Evolutionary conservation across 1,139 yeast genomes (phyloP).

Genomic region (Candida frijolesensis): DNA sequence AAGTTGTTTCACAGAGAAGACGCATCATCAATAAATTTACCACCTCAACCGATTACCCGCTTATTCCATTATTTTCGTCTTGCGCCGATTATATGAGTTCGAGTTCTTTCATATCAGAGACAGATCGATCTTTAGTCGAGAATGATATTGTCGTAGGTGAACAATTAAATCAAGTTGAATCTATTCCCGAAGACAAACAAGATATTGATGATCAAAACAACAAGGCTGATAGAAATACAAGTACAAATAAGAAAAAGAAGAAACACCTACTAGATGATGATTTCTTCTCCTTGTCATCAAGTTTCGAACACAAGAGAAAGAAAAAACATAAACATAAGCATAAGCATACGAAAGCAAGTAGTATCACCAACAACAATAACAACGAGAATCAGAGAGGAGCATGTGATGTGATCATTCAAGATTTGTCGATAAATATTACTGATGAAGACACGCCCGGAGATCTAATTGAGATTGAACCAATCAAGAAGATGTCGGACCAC

Average conservation of each 20-base stretch:
- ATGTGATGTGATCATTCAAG: neutral
- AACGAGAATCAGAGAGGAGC: neutral
- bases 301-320: slow-evolving; percentile 20
- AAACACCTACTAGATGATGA: slow-evolving; percentile 25
- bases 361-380: no score
- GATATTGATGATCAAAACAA: neutral
- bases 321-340: slow-evolving; percentile 21
- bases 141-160: neutral
- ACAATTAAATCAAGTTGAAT: neutral
- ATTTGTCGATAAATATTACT: neutral
- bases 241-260: slow-evolving; percentile 8
- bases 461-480: neutral
- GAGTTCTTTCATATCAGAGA: neutral
- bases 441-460: neutral
- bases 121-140: neutral
- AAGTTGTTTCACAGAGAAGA: no score
- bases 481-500: neutral
- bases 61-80: no score
- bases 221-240: neutral
- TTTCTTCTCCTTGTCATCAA: slow-evolving; percentile 29
- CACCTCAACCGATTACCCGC: neutral
- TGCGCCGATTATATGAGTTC: neutral
- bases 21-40: no score
- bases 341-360: neutral
- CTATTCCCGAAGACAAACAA: neutral